Evolutionary conservation across 2,329 filamentous ascomycete genomes (phyloP).

Genomic region (Fusarium proliferatum): DNA sequence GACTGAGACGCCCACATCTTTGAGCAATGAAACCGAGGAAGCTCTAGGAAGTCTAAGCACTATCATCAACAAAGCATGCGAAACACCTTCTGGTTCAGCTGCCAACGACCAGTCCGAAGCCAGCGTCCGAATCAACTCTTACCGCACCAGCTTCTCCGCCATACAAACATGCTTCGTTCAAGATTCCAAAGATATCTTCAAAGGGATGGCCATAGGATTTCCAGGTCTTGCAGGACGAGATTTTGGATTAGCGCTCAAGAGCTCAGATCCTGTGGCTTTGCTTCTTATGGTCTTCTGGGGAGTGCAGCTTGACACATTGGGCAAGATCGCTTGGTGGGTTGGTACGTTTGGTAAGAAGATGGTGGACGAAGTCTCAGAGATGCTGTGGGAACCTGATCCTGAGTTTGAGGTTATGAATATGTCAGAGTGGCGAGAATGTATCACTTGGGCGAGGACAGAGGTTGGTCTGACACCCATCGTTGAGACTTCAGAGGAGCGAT

Average conservation of each 20-base stretch:
- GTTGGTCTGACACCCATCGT: slow-evolving; percentile 13
- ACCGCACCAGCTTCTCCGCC: slow-evolving; percentile 44
- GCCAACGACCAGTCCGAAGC: neutral
- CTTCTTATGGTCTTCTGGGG: slow-evolving; percentile 54
- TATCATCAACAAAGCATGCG: slow-evolving; percentile 31
- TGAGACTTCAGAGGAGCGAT: neutral
- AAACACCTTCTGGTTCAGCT: neutral
- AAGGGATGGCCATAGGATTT: slow-evolving; percentile 48
- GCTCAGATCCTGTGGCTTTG: slow-evolving; percentile 50
- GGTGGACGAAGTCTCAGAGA: slow-evolving; percentile 37
- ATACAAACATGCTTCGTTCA: slow-evolving; percentile 51
- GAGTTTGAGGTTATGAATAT: neutral
- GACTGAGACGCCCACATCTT: neutral
- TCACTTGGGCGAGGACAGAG: slow-evolving; percentile 37
- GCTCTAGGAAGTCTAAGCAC: slow-evolving; percentile 13
- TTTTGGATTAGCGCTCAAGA: slow-evolving; percentile 47
- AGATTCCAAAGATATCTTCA: slow-evolving; percentile 47
- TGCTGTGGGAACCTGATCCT: slow-evolving; percentile 4
- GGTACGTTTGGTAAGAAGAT: slow-evolving; percentile 38
- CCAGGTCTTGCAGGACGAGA: slow-evolving; percentile 46
- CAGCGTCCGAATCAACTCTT: slow-evolving; percentile 1
- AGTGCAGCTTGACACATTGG: slow-evolving; percentile 47
- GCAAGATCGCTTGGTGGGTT: slow-evolving; percentile 42
- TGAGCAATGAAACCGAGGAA: slow-evolving; percentile 12
- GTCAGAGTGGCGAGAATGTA: slow-evolving; percentile 33